A percentile compares a stretch with the other conserved stretches of the same genome.
These are phyloP conservation scores for Sonneratia alba DNA, from an alignment of 345 rosid genomes.

Conservation along the genomic window DNA sequence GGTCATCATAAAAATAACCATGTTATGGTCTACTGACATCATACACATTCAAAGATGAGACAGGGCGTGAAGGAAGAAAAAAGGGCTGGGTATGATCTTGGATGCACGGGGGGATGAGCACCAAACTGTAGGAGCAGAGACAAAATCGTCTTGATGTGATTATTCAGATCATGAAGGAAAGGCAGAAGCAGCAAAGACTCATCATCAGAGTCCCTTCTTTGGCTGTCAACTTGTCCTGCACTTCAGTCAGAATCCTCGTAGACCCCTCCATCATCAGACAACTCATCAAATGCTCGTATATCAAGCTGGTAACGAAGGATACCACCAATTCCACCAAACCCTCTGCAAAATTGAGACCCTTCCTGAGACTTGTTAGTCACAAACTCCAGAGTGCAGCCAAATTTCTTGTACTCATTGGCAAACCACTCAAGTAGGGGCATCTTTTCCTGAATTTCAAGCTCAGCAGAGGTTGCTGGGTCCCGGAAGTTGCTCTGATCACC, in stretches of 20 bases:
- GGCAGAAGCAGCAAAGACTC: background rate
- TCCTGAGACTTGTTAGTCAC: slow-evolving; percentile 92
- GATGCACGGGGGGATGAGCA: too few relatives aligned
- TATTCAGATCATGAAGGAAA: background rate
- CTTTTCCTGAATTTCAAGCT: slow-evolving; percentile 75
- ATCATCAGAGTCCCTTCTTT: background rate
- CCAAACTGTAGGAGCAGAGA: too few relatives aligned
- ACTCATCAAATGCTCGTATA: slow-evolving; percentile 71
- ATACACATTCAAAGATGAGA: too few relatives aligned
- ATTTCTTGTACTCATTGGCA: slow-evolving; percentile 77
- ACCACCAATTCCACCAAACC: slow-evolving; percentile 92
- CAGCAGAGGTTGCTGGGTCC: slow-evolving; percentile 44
- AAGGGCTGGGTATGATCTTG: too few relatives aligned
- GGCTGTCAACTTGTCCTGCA: background rate
- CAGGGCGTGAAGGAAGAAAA: too few relatives aligned
- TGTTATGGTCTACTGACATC: too few relatives aligned
- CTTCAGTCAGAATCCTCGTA: slow-evolving; percentile 68
- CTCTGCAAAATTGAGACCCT: slow-evolving; percentile 91
- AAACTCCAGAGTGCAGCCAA: slow-evolving; percentile 76
- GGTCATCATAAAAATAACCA: too few relatives aligned
- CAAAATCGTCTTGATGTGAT: too few relatives aligned
- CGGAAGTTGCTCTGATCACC: slow-evolving; percentile 63
- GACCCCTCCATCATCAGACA: slow-evolving; percentile 59
- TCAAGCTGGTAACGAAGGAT: slow-evolving; percentile 88
- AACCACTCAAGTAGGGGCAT: slow-evolving; percentile 78